Evolutionary conservation across 2,329 filamentous ascomycete genomes (phyloP).

Genomic region (Zymoseptoria crescenta): DNA sequence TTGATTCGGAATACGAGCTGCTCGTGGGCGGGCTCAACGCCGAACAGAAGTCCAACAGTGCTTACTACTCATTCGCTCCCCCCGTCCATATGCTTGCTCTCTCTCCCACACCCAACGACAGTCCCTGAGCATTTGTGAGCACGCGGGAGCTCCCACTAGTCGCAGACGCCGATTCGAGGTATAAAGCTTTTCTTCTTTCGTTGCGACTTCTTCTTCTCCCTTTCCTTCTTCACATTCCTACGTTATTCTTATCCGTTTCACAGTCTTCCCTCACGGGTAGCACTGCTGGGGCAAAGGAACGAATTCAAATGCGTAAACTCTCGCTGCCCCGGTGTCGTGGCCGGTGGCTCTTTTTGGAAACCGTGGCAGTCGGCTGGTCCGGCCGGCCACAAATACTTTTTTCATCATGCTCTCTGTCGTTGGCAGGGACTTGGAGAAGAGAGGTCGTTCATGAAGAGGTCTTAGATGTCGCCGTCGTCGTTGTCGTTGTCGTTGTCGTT

Average conservation of each 20-base stretch:
- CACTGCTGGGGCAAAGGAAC: not conserved
- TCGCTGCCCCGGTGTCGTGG: no score
- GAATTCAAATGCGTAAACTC: no score
- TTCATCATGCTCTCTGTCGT: not conserved
- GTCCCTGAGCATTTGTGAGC: not conserved
- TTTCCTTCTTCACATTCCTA: not conserved
- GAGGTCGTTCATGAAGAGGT: not conserved
- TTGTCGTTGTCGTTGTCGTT: not conserved
- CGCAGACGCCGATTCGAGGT: not conserved
- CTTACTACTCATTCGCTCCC: not conserved
- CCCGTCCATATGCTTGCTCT: not conserved
- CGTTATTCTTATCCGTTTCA: not conserved
- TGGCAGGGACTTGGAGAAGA: not conserved
- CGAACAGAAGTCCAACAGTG: not conserved
- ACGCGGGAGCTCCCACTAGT: not conserved
- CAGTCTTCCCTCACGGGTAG: not conserved
- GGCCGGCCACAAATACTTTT: not conserved
- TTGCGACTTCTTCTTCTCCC: not conserved
- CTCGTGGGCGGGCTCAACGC: not conserved
- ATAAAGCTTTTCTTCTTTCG: not conserved
- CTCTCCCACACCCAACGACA: not conserved
- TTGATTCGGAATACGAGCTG: not conserved
- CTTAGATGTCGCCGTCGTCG: not conserved
- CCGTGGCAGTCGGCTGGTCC: not conserved
- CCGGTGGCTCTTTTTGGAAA: not conserved